These are phyloP conservation scores for Stemphylium lycopersici DNA, from an alignment of 2,329 filamentous ascomycete species.

Conservation along the genomic window DNA sequence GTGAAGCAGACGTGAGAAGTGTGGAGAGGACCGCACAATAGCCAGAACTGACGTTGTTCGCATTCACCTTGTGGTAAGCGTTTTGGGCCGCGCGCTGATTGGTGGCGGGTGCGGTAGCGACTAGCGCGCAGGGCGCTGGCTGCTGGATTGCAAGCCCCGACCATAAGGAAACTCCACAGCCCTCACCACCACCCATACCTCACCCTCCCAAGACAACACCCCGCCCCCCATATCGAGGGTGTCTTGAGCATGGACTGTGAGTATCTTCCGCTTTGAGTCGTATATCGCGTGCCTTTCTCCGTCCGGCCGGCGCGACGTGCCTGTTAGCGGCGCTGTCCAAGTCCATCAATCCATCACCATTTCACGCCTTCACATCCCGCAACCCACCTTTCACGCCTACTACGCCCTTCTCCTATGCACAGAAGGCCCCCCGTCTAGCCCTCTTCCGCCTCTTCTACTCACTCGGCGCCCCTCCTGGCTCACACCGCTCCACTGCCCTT, in stretches of 20 bases:
- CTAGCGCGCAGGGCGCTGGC: constrained; percentile 11
- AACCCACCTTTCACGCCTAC: constrained; percentile 24
- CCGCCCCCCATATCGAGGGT: constrained; percentile 48
- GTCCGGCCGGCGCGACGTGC: constrained; percentile 25
- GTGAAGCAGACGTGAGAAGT: constrained; percentile 9
- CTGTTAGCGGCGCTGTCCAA: constrained; percentile 36
- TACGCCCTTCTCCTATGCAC: constrained; percentile 18
- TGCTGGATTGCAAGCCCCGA: constrained; percentile 2
- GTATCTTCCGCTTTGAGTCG: constrained; percentile 50
- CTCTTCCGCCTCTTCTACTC: constrained; percentile 19
- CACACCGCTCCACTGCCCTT: constrained; percentile 28
- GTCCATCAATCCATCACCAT: constrained; percentile 45
- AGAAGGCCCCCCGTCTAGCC: constrained; percentile 19
- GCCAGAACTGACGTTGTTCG: constrained; percentile 27
- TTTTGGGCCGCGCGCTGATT: constrained; percentile 24
- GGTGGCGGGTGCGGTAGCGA: constrained; percentile 19
- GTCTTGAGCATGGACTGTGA: constrained; percentile 66
- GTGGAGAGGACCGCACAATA: constrained; percentile 11
- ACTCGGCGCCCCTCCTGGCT: constrained; percentile 28
- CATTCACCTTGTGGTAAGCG: constrained; percentile 24
- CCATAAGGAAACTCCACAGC: constrained; percentile 30
- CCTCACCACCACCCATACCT: constrained; percentile 39
- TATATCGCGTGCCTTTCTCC: constrained; percentile 26
- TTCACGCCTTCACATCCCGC: constrained; percentile 39
- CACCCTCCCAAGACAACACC: constrained; percentile 36